A percentile compares a stretch with the other conserved stretches of the same genome.
phyloP scores from a whole-genome alignment of 2,329 filamentous ascomycete genomes.

The Venturia carpophila region DNA sequence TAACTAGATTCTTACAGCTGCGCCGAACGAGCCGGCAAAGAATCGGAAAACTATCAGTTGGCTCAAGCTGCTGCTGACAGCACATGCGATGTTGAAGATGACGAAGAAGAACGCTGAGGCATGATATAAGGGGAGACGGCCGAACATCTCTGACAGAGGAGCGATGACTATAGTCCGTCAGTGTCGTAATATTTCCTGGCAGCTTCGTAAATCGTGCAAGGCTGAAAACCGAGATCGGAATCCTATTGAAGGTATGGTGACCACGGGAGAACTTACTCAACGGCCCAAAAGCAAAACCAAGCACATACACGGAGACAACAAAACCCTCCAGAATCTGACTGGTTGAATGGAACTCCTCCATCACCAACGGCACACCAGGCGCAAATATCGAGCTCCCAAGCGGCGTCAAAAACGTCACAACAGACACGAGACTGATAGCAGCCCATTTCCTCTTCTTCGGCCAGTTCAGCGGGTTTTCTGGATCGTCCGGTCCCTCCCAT shows the following conservation, averaged over 20 bases:
- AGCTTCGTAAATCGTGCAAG: no score
- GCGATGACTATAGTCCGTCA: constrained; percentile 14
- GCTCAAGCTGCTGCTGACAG: constrained; percentile 47
- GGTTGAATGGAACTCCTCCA: constrained; percentile 27
- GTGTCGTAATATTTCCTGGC: background rate
- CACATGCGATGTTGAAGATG: constrained; percentile 57
- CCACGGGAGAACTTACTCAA: constrained; percentile 20
- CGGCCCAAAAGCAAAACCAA: constrained; percentile 34
- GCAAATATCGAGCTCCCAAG: constrained; percentile 33
- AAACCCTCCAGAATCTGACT: constrained; percentile 30
- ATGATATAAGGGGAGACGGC: constrained; percentile 18
- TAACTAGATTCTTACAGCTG: background rate
- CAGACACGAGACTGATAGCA: constrained; percentile 41
- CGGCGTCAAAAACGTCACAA: constrained; percentile 38
- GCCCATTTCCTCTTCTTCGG: constrained; percentile 37
- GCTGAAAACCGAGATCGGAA: no score
- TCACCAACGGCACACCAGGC: constrained; percentile 26
- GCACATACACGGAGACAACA: constrained; percentile 33
- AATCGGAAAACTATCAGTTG: constrained; percentile 53
- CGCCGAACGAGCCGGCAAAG: constrained; percentile 32
- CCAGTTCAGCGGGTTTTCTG: constrained; percentile 56
- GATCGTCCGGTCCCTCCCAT: constrained; percentile 53
- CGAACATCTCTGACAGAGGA: constrained; percentile 19
- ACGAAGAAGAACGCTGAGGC: constrained; percentile 50
- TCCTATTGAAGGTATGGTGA: constrained; percentile 21